Evolutionary conservation across 768 basidiomycete species (phyloP), one percentile per base, ranked within the genome.

Genomic region (Naematelia encephala): DNA sequence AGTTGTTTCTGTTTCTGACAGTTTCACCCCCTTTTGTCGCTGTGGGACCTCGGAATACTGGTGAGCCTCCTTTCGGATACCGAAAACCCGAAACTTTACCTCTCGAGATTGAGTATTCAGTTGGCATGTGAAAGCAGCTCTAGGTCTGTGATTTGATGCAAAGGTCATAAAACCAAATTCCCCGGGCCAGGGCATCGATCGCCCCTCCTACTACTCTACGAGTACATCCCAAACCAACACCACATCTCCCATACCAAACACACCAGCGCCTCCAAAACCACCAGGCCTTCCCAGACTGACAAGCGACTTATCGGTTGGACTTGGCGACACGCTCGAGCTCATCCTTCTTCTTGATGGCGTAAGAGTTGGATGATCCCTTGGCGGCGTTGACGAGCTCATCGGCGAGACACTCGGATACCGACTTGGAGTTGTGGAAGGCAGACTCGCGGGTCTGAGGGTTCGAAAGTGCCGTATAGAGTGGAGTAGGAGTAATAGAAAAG

Each of bases 321-420:
- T 97, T 98, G 83, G 96, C 96, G 58, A 99, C 96, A 84, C 94
- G 93, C 84, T 99, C 94, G 67, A 99, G 86, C 81, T 99, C 94
- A 80, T 97, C 93, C 83, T 93, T 96, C 90, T 93, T 93, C 91
- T 97, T 98, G 85, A 99, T 99, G 63, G 94, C 94, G 79, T 98
- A 99, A 56, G 94, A 98, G 88, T 99, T 99, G 75, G 93, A 97
- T 51, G 96, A 98, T 66, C 96, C 96, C 83, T 99, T 98, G 67
- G 94, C 96, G 54, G 96, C 96, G 80, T 99, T 99, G 85, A 98
- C 97, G 75, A 98, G 88, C 80, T 99, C 96, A 78, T 98, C 96
- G 61, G 96, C 94, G 54, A 98, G 85, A 81, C 94, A 97, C 82
- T 98, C 94, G 61, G 96, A 92, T 72, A 99, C 88, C 61, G 92